Evolutionary conservation across 129 eudicot genomes (phyloP).

Genomic region (Saussurea involucrata): DNA sequence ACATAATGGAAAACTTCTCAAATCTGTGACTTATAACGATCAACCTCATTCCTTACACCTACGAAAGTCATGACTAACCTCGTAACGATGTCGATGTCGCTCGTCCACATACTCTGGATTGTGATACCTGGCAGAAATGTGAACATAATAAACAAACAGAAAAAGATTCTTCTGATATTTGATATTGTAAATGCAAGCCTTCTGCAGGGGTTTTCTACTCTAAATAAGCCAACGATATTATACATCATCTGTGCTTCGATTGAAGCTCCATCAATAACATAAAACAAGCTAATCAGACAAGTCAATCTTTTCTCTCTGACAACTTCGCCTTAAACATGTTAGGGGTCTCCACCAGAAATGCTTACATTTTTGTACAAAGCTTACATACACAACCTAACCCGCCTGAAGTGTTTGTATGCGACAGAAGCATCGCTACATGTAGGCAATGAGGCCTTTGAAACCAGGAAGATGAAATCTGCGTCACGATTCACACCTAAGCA

Average conservation of each 20-base stretch:
- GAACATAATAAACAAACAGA: conserved; percentile 4
- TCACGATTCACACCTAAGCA: neutral
- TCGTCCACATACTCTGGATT: conserved; percentile 71
- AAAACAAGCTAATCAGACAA: neutral
- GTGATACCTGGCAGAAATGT: conserved; percentile 47
- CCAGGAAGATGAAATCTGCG: neutral
- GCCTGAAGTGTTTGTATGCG: neutral
- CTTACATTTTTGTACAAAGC: neutral
- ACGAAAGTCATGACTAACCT: conserved; percentile 41
- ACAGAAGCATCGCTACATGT: neutral
- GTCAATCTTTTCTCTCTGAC: neutral
- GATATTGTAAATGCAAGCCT: neutral
- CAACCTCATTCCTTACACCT: neutral
- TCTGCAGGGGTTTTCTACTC: conserved; percentile 4
- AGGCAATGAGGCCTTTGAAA: neutral
- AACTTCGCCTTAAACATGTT: neutral
- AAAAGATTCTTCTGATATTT: neutral
- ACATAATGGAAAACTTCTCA: conserved; percentile 10
- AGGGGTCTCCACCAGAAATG: neutral
- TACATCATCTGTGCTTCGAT: neutral
- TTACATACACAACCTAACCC: too few relatives aligned
- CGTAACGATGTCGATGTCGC: conserved; percentile 93
- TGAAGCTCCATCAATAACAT: neutral
- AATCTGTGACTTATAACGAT: conserved; percentile 2
- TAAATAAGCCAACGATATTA: neutral